Evolutionary conservation across 805 yeast genomes (phyloP).

Genomic region (Komagataella pastoris): DNA sequence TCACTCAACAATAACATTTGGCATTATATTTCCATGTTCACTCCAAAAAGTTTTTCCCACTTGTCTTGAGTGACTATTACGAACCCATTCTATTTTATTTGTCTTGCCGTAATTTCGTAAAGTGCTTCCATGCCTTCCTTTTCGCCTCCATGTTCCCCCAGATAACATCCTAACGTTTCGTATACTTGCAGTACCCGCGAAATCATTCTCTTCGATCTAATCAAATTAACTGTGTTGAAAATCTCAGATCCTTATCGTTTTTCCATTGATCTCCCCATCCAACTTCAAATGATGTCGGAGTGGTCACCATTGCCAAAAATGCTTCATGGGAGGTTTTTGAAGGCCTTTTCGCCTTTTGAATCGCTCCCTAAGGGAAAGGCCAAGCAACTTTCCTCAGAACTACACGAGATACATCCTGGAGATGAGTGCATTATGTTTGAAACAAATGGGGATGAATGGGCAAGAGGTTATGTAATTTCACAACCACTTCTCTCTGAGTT

Average conservation of each 20-base stretch:
- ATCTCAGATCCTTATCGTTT: not conserved
- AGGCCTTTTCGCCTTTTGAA: conserved; percentile 32
- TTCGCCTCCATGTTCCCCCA: no score
- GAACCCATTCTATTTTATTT: no score
- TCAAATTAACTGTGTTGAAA: not conserved
- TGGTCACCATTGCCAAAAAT: conserved; percentile 38
- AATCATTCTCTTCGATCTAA: not conserved
- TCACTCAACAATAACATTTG: not conserved
- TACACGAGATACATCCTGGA: conserved; percentile 49
- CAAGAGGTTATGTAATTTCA: conserved; percentile 59
- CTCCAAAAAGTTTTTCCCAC: not conserved
- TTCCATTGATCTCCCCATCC: not conserved
- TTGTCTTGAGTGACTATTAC: no score
- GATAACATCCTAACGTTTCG: no score
- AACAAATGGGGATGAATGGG: conserved; percentile 47
- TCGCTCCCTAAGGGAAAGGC: not conserved
- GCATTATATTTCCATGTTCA: not conserved
- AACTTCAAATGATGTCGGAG: not conserved
- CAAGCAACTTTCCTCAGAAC: not conserved
- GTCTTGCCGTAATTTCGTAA: no score
- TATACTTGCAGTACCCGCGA: not conserved
- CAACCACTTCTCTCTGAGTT: conserved; percentile 63
- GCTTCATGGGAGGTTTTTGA: conserved; percentile 27
- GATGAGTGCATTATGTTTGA: conserved; percentile 72
- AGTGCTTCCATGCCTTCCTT: no score